Evolutionary conservation across 257 asterid genomes (phyloP), one percentile per base, ranked within the genome.

Genomic region (Solanum piurae): DNA sequence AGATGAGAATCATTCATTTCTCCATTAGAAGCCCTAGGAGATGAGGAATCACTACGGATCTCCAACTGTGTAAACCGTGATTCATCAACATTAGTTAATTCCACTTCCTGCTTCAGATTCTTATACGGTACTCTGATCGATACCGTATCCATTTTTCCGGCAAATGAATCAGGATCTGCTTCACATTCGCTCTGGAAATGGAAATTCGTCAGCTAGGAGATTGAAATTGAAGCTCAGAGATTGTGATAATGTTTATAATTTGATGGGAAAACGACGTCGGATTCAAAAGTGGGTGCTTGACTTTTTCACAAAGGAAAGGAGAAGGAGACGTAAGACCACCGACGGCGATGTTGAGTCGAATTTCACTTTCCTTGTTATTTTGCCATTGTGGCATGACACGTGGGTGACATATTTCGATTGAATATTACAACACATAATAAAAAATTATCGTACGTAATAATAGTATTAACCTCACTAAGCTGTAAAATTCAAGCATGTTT

Each of bases 61-160:
- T 91, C 94, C 1, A 88, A 62, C 27, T 92, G 91, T 14, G 66
- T 27, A 79, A 79, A 23, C 90, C 94, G 5, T 84, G 90, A 49
- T 91, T 93, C 89, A 38, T 92, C 98, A 86, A 90, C 90, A 88
- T 88, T 91, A 27, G 90, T 96, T 85, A 97, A 92, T 76, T 97
- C 99, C 84, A 96, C 98, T 89, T 97, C 99, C 89, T 91, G 95
- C 89, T 91, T 93, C 92, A 97, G 87, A 92, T 93, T 95, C 87
- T 88, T 86, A 91, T 97, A 97, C 42, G 99, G 98, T 52, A 97
- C 93, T 82, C 94, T 94, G 92, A 94, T 96, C 91, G 99, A 94
- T 83, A 93, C 97, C 84, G 93, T 93, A 86, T 97, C 99, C 98
- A 96, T 96, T 69, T 21, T 89, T 88, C 52, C 25, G 31, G 64